These are phyloP conservation scores for Leccinellum rugosiceps DNA, from an alignment of 768 basidiomycete genomes.

Conservation along the genomic window DNA sequence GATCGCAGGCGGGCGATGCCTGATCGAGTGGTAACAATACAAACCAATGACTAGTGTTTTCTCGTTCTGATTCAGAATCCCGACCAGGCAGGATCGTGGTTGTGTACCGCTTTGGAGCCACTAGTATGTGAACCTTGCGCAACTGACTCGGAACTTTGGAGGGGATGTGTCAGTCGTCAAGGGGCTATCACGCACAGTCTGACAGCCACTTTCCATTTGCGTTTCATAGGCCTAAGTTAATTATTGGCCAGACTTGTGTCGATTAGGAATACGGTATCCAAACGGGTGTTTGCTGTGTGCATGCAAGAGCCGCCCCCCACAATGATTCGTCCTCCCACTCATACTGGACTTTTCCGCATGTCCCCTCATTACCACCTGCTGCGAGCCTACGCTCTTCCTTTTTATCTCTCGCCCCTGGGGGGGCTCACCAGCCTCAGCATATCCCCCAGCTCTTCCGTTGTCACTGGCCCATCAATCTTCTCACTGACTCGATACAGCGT, in stretches of 20 bases:
- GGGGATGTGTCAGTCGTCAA: slow-evolving; percentile 22
- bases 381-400: slow-evolving; percentile 23
- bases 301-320: slow-evolving; percentile 15
- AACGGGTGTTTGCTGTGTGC: slow-evolving; percentile 28
- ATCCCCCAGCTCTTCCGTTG: slow-evolving; percentile 9
- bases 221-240: slow-evolving; percentile 31
- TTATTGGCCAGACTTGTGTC: slow-evolving; percentile 23
- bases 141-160: not conserved
- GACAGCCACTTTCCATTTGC: slow-evolving; percentile 23
- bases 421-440: not conserved
- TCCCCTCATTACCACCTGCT: slow-evolving; percentile 20
- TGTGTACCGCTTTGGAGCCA: slow-evolving; percentile 13
- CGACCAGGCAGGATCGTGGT: slow-evolving; percentile 15
- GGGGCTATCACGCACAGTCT: slow-evolving; percentile 21
- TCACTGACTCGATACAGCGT: not conserved
- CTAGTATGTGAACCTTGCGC: slow-evolving; percentile 25
- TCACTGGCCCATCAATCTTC: not conserved
- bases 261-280: slow-evolving; percentile 28
- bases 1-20: slow-evolving; percentile 5
- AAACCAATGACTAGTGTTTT: slow-evolving; percentile 18
- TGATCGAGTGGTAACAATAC: slow-evolving; percentile 25
- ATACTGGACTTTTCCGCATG: slow-evolving; percentile 28
- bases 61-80: slow-evolving; percentile 9
- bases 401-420: slow-evolving; percentile 28
- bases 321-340: slow-evolving; percentile 15